These are phyloP conservation scores for Dothidotthia symphoricarpi DNA, from an alignment of 2,329 filamentous ascomycete species.

Conservation along the genomic window DNA sequence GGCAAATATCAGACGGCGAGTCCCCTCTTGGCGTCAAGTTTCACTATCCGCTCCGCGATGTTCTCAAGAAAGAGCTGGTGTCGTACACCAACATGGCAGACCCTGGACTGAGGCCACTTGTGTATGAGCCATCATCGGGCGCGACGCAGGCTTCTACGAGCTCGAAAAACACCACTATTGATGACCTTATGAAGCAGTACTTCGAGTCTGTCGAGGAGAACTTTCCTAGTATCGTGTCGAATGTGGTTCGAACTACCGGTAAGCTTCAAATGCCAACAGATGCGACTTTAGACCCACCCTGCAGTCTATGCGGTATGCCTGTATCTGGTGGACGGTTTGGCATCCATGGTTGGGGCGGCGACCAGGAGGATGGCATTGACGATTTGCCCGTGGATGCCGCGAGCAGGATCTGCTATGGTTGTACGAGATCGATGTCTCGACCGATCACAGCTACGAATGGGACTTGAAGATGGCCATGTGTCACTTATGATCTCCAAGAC, in stretches of 20 bases:
- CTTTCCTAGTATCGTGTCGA: slow-evolving; percentile 89
- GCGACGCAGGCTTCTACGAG: slow-evolving; percentile 50
- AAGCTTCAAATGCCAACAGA: slow-evolving; percentile 62
- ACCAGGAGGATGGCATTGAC: slow-evolving; percentile 48
- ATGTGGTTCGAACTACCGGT: slow-evolving; percentile 88
- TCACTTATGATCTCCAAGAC: background rate
- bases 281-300: slow-evolving; percentile 41
- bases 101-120: slow-evolving; percentile 49
- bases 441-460: background rate
- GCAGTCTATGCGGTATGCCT: slow-evolving; percentile 68
- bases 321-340: slow-evolving; percentile 63
- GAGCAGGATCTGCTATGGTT: slow-evolving; percentile 66
- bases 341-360: slow-evolving; percentile 59
- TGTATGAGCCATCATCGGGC: slow-evolving; percentile 32
- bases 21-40: slow-evolving; percentile 59
- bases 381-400: slow-evolving; percentile 20
- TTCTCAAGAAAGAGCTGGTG: slow-evolving; percentile 76
- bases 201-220: slow-evolving; percentile 81
- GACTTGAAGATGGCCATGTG: slow-evolving; percentile 4
- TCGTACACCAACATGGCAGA: slow-evolving; percentile 60
- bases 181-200: slow-evolving; percentile 85
- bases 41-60: slow-evolving; percentile 79
- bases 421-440: slow-evolving; percentile 57
- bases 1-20: slow-evolving; percentile 74
- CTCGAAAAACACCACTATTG: slow-evolving; percentile 79